Percentiles rank a stretch among this genome's conserved stretches.
These are phyloP conservation scores for Myriosclerotinia scirpicola DNA, from an alignment of 2,329 filamentous ascomycete species.

Conservation along the genomic window DNA sequence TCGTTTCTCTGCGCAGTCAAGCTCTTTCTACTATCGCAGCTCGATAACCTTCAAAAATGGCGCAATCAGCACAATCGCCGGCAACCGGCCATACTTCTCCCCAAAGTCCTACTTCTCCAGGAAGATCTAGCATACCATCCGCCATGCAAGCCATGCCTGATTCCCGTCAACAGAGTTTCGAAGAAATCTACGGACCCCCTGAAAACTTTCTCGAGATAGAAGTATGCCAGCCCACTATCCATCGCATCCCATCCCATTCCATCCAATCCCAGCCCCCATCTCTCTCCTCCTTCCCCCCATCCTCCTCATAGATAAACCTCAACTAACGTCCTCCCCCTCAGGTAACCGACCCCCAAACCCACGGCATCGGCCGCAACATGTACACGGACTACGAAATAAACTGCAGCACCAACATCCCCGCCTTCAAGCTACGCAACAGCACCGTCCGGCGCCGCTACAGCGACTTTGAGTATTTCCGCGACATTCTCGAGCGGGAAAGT, in stretches of 20 bases:
- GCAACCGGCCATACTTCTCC: slow-evolving; percentile 16
- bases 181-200: slow-evolving; percentile 97
- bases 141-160: slow-evolving; percentile 65
- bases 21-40: too few relatives aligned
- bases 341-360: slow-evolving; percentile 91
- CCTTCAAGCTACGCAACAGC: slow-evolving; percentile 91
- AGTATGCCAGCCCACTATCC: slow-evolving; percentile 50
- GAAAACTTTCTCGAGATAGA: slow-evolving; percentile 99
- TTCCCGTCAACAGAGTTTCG: slow-evolving; percentile 88
- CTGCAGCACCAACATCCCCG: slow-evolving; percentile 96
- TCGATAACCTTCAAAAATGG: slow-evolving; percentile 12
- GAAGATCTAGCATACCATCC: slow-evolving; percentile 21
- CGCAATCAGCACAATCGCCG: slow-evolving; percentile 11
- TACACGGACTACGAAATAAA: slow-evolving; percentile 99
- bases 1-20: neutral
- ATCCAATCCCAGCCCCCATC: slow-evolving; percentile 24
- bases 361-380: slow-evolving; percentile 92
- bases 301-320: neutral
- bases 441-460: slow-evolving; percentile 91
- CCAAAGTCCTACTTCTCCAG: slow-evolving; percentile 18
- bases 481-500: slow-evolving; percentile 93
- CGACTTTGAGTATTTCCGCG: slow-evolving; percentile 98
- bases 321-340: slow-evolving; percentile 42
- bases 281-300: slow-evolving; percentile 11
- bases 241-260: slow-evolving; percentile 14